Conservation (phyloP, 495 filamentous ascomycete genomes). For the Penicillium bovifimosum region DNA sequence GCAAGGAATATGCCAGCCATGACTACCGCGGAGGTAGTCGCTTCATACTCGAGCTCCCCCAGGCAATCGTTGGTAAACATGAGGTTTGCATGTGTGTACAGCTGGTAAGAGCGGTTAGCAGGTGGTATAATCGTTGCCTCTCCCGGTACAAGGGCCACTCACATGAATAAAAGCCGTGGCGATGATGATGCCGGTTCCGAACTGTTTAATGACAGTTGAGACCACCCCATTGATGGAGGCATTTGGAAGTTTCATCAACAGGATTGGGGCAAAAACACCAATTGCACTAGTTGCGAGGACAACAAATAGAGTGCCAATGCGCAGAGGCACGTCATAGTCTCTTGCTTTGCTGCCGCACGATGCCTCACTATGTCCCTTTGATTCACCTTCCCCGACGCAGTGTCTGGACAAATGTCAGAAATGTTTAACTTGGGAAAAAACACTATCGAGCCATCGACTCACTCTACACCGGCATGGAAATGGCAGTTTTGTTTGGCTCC, state of each 20-base stretch:
- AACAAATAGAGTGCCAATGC: conserved; percentile 57
- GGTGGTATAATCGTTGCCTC: background rate
- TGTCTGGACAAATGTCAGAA: conserved; percentile 30
- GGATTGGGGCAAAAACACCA: conserved; percentile 40
- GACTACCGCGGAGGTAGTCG: conserved; percentile 54
- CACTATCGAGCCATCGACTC: conserved; percentile 17
- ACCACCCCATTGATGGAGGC: conserved; percentile 40
- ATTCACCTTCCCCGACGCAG: conserved; percentile 40
- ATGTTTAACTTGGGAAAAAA: background rate
- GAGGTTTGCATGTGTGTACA: conserved; percentile 57
- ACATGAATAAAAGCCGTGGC: conserved; percentile 68
- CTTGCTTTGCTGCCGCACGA: conserved; percentile 42
- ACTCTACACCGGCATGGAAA: conserved; percentile 64
- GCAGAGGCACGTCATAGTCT: conserved; percentile 54
- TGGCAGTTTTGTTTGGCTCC: conserved; percentile 42
- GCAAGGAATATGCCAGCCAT: conserved; percentile 62
- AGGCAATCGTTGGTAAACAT: conserved; percentile 62
- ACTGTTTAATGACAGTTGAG: conserved; percentile 53
- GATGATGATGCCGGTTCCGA: conserved; percentile 69
- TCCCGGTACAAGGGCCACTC: conserved; percentile 4
- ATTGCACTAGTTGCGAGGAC: conserved; percentile 48
- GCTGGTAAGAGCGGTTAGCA: conserved; percentile 30
- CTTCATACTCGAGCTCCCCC: conserved; percentile 54
- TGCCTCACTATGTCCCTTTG: conserved; percentile 16
- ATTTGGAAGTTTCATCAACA: conserved; percentile 30